Evolutionary conservation across 768 basidiomycete genomes (phyloP), one percentile per base, ranked within the genome.

Genomic region (Suillus fuscotomentosus): DNA sequence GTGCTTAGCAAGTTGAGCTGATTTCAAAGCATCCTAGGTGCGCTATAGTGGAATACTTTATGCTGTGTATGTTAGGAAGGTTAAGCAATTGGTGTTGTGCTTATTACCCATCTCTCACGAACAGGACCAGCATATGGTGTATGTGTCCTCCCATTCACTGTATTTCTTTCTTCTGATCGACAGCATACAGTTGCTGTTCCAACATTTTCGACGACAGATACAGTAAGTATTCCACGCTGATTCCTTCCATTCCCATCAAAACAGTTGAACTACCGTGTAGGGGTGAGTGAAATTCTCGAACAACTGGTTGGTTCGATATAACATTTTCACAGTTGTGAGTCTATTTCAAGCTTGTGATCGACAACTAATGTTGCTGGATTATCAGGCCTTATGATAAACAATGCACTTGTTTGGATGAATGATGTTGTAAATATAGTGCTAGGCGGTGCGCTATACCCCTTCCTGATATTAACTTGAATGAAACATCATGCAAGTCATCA

Each of bases 371-470:
- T 22, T 47, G 45, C n/a, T 22, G 11, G 11, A 22, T 47, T 47
- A 11, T 47, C 47, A 47, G 47, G 47, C 5, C n/a, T 6, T 13
- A 13, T 22, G 3, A 47, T 47, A 1, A 10, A n/a, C 10, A 1
- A 47, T 11, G 0, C n/a, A 47, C 0, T 10, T n/a, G 5, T 0
- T 13, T 47, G 47, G 47, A 22, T 9, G 11, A 2, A 1, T 47
- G 5, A 22, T 5, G n/a, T 22, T 47, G 11, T 6, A 5, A 0
- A 0, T 5, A 2, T 13, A 13, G 2, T 22, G 0, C 10, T 47
- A 5, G 47, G n/a, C 4, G 20, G 47, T 47, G n/a, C 13, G n/a
- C 10, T 47, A 22, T 13, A n/a, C n/a, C 5, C n/a, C 2, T 47
- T 11, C 0, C 5, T 22, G n/a, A 47, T 47, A 22, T 47, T 10